These are phyloP conservation scores for Termitomyces sp. DNA, from an alignment of 768 basidiomycete genomes.

Conservation along the genomic window DNA sequence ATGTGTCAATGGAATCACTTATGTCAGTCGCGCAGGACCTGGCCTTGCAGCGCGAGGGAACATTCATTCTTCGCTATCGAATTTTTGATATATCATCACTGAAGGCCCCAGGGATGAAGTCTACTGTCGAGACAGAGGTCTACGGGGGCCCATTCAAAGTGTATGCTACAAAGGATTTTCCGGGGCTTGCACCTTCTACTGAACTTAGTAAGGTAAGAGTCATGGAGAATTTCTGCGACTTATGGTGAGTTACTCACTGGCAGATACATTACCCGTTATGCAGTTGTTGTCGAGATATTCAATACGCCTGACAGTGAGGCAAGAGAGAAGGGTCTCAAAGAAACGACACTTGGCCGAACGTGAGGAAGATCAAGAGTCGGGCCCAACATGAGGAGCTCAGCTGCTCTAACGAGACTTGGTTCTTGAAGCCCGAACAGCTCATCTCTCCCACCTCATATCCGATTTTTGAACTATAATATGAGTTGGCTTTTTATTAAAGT, in stretches of 20 bases:
- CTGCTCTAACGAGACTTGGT: neutral
- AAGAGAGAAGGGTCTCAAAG: conserved; percentile 33
- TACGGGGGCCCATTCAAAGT: conserved; percentile 64
- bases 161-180: conserved; percentile 72
- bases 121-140: conserved; percentile 53
- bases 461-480: neutral
- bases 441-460: neutral
- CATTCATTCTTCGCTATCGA: conserved; percentile 67
- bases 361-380: neutral
- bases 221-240: neutral
- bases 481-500: neutral
- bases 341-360: conserved; percentile 16
- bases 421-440: neutral
- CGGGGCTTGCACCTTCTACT: conserved; percentile 63
- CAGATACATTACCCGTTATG: neutral
- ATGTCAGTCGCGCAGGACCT: conserved; percentile 42
- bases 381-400: neutral
- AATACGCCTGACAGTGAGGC: conserved; percentile 34
- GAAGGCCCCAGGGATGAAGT: conserved; percentile 19
- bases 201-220: conserved; percentile 55
- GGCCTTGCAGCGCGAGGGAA: conserved; percentile 61
- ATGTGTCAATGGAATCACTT: conserved; percentile 1
- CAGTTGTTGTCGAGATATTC: conserved; percentile 33
- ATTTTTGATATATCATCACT: conserved; percentile 54
- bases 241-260: neutral